These are phyloP conservation scores for Hymenoscyphus salicellus DNA, from an alignment of 2,329 filamentous ascomycete genomes.

Conservation along the genomic window DNA sequence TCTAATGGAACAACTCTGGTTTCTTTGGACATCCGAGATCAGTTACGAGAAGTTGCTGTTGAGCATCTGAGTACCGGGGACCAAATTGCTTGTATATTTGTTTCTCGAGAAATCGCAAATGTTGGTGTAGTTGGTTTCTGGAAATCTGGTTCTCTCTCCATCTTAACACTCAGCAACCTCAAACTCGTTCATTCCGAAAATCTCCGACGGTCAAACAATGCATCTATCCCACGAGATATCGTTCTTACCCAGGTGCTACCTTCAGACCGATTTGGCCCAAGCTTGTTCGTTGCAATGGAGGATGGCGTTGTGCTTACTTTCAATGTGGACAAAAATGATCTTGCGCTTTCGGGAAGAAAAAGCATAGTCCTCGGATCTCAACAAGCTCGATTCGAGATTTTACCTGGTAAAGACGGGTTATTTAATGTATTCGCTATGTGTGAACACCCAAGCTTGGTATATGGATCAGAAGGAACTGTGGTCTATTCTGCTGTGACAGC, in stretches of 20 bases:
- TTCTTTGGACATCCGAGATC: slow-evolving; percentile 60
- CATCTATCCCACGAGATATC: slow-evolving; percentile 79
- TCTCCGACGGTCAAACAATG: slow-evolving; percentile 60
- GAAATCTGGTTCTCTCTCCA: slow-evolving; percentile 73
- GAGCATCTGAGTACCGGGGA: slow-evolving; percentile 64
- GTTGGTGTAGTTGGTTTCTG: slow-evolving; percentile 85
- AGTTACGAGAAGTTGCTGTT: slow-evolving; percentile 55
- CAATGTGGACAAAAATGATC: slow-evolving; percentile 60
- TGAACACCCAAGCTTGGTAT: slow-evolving; percentile 91
- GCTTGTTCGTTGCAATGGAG: slow-evolving; percentile 84
- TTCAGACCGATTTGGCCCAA: slow-evolving; percentile 56
- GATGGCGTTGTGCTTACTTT: slow-evolving; percentile 90
- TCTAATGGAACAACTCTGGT: slow-evolving; percentile 71
- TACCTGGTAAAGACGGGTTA: slow-evolving; percentile 65
- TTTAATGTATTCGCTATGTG: slow-evolving; percentile 89
- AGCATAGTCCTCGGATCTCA: slow-evolving; percentile 82
- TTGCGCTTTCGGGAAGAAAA: slow-evolving; percentile 68
- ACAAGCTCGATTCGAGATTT: slow-evolving; percentile 74
- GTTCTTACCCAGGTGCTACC: slow-evolving; percentile 76
- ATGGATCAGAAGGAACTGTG: slow-evolving; percentile 80
- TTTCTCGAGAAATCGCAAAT: slow-evolving; percentile 60
- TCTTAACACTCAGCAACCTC: slow-evolving; percentile 68
- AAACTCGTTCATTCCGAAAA: slow-evolving; percentile 62
- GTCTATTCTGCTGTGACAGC: slow-evolving; percentile 93
- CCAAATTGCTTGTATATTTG: slow-evolving; percentile 81